phyloP scores from a whole-genome alignment of 805 yeast genomes.

The Starmerella powellii region DNA sequence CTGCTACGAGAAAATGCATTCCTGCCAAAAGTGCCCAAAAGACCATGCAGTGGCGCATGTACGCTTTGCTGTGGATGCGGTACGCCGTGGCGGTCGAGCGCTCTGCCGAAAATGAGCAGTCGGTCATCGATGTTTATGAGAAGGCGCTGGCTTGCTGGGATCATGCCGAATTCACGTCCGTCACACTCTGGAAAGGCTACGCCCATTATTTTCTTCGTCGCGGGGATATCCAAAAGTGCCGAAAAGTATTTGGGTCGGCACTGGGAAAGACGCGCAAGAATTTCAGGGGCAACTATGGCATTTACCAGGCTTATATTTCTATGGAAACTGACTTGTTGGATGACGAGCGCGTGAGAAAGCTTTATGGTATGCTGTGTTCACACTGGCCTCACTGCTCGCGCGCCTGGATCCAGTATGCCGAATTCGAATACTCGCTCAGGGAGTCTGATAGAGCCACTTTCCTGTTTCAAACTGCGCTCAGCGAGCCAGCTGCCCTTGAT shows the following conservation, averaged over 20 bases:
- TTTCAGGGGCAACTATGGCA: constrained; percentile 27
- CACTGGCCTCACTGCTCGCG: constrained; percentile 32
- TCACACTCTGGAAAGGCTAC: constrained; percentile 59
- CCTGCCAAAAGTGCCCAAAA: constrained; percentile 26
- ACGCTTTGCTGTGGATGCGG: constrained; percentile 57
- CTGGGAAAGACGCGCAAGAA: constrained; percentile 47
- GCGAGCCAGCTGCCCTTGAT: constrained; percentile 12
- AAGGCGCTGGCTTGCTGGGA: constrained; percentile 42
- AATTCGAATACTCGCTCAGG: constrained; percentile 52
- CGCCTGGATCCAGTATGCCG: constrained; percentile 55
- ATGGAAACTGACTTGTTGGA: constrained; percentile 60
- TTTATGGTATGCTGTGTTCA: constrained; percentile 59
- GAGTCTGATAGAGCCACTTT: constrained; percentile 60
- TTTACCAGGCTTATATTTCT: constrained; percentile 52
- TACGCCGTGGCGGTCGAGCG: constrained; percentile 54
- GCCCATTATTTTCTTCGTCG: constrained; percentile 67
- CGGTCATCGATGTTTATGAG: constrained; percentile 42
- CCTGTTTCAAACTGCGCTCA: constrained; percentile 44
- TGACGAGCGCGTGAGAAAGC: constrained; percentile 63
- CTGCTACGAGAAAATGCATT: constrained; percentile 34
- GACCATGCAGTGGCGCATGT: constrained; percentile 52
- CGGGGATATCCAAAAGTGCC: constrained; percentile 38
- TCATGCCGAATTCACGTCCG: constrained; percentile 50
- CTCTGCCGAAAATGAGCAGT: constrained; percentile 16
- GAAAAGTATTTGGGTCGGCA: constrained; percentile 60